Percentiles rank a stretch among this genome's conserved stretches.
phyloP scores from a whole-genome alignment of 345 rosid species.

The Lepidium didymum region DNA sequence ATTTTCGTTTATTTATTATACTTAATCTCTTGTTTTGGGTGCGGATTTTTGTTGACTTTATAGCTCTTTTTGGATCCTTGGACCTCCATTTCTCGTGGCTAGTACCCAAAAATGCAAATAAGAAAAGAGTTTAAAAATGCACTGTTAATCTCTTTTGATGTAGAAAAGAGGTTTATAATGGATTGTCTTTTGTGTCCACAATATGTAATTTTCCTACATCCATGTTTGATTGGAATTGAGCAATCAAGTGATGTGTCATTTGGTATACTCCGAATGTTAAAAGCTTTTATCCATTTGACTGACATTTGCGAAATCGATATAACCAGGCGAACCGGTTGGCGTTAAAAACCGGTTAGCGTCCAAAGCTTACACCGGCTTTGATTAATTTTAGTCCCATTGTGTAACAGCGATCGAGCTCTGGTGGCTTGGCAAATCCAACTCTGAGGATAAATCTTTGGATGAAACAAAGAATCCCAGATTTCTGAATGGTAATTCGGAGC shows the following conservation, averaged over 20 bases:
- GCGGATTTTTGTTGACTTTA: conserved; percentile 5
- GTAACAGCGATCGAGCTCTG: neutral
- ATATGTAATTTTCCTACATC: no score
- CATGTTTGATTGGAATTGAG: no score
- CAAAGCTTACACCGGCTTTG: neutral
- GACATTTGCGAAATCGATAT: neutral
- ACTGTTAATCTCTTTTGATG: neutral
- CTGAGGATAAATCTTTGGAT: neutral
- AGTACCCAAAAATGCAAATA: conserved; percentile 6
- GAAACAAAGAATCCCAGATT: neutral
- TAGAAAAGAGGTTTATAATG: neutral
- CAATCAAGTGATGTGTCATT: no score
- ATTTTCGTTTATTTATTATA: neutral
- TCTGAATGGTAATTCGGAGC: conserved; percentile 14
- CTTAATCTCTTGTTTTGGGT: neutral
- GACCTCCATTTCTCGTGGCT: neutral
- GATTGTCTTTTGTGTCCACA: no score
- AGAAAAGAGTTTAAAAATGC: conserved; percentile 2
- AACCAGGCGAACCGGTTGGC: neutral
- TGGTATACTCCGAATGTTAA: neutral
- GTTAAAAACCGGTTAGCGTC: neutral
- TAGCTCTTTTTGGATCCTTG: conserved; percentile 9
- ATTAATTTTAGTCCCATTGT: neutral
- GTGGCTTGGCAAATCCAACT: neutral
- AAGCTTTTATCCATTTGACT: neutral